These are phyloP conservation scores for Cadophora gregata DNA, from an alignment of 2,329 filamentous ascomycete genomes.

Conservation along the genomic window DNA sequence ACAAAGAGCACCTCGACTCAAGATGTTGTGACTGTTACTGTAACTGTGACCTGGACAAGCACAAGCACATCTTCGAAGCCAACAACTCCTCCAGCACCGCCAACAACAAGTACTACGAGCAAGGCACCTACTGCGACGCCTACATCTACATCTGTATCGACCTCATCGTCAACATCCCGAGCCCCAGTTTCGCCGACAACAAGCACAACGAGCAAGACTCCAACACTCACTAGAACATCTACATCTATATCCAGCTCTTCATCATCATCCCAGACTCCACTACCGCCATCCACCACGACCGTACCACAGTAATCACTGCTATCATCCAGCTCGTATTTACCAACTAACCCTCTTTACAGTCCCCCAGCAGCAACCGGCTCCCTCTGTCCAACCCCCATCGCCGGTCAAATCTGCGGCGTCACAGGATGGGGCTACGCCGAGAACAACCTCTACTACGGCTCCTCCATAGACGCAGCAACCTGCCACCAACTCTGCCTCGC, in stretches of 20 bases:
- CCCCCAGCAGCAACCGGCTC: constrained; percentile 13
- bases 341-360: not conserved
- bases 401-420: constrained; percentile 23
- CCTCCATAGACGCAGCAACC: constrained; percentile 17
- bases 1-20: not conserved
- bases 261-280: not conserved
- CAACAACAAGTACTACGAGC: not conserved
- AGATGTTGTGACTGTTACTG: not conserved
- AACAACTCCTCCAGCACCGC: not conserved
- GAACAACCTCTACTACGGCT: constrained; percentile 31
- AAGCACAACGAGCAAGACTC: not conserved
- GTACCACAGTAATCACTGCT: not conserved
- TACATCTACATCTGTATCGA: not conserved
- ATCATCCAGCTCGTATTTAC: not conserved
- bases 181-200: no score
- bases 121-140: not conserved
- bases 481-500: constrained; percentile 33
- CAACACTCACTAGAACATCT: not conserved
- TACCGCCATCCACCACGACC: not conserved
- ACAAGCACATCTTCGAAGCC: not conserved
- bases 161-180: no score
- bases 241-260: not conserved
- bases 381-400: constrained; percentile 26
- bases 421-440: constrained; percentile 31
- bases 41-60: not conserved